Conservation (phyloP, 2,329 filamentous ascomycete genomes). For the Metarhizium anisopliae region DNA sequence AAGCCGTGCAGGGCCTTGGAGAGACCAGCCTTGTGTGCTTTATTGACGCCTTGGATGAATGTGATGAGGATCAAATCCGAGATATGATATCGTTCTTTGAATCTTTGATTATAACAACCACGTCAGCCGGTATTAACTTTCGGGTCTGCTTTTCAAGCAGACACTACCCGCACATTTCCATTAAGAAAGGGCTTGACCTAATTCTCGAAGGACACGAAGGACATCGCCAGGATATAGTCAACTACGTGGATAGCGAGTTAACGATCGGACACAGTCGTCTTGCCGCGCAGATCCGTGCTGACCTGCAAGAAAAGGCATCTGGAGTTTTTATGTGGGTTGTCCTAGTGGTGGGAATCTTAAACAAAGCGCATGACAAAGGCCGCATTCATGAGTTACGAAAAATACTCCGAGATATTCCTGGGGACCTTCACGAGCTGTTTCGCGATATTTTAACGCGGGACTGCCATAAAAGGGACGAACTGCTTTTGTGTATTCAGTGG, state of each 20-base stretch:
- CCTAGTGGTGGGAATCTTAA: constrained; percentile 2
- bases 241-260: constrained; percentile 11
- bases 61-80: constrained; percentile 27
- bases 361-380: constrained; percentile 10
- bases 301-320: not conserved
- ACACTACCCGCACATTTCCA: constrained; percentile 32
- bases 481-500: constrained; percentile 40
- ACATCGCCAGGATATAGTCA: constrained; percentile 16
- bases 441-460: constrained; percentile 41
- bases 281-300: constrained; percentile 8
- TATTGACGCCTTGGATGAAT: constrained; percentile 39
- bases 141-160: constrained; percentile 33
- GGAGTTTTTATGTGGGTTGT: constrained; percentile 8
- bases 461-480: constrained; percentile 23
- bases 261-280: constrained; percentile 21
- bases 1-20: constrained; percentile 8
- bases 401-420: constrained; percentile 25
- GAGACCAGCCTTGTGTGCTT: constrained; percentile 7
- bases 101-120: constrained; percentile 15
- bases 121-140: constrained; percentile 13
- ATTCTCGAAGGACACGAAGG: constrained; percentile 15
- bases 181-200: constrained; percentile 16
- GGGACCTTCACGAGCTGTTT: constrained; percentile 38
- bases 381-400: constrained; percentile 12
- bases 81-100: constrained; percentile 35